Conservation (phyloP, 2,329 filamentous ascomycete genomes). For the Westerdykella ornata region DNA sequence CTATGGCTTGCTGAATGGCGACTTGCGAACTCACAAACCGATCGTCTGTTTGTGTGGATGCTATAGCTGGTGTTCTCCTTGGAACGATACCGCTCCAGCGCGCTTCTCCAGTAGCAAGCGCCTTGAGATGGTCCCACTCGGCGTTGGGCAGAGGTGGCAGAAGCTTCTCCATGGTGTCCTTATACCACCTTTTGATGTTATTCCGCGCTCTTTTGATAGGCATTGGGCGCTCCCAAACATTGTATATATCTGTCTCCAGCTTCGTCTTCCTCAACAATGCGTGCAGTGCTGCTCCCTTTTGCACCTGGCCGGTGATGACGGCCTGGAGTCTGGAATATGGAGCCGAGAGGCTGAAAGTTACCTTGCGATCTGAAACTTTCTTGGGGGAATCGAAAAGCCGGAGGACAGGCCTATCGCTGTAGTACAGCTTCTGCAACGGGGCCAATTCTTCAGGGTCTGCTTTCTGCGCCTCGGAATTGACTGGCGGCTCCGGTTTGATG, state of each 20-base stretch:
- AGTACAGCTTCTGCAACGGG: slow-evolving; percentile 34
- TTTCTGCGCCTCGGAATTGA: slow-evolving; percentile 2
- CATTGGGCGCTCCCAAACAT: slow-evolving; percentile 44
- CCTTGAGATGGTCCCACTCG: slow-evolving; percentile 41
- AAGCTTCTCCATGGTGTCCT: slow-evolving; percentile 37
- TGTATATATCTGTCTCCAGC: slow-evolving; percentile 38
- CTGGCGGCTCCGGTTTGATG: slow-evolving; percentile 18
- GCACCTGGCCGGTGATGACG: slow-evolving; percentile 21
- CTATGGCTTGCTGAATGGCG: slow-evolving; percentile 15
- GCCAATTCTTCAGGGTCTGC: slow-evolving; percentile 3
- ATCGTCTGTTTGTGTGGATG: background rate
- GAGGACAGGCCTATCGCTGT: slow-evolving; percentile 26
- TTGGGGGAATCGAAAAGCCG: slow-evolving; percentile 28
- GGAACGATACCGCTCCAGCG: slow-evolving; percentile 20
- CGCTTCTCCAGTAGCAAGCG: slow-evolving; percentile 33
- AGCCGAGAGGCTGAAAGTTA: slow-evolving; percentile 23
- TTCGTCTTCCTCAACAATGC: slow-evolving; percentile 18
- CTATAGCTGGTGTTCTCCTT: slow-evolving; percentile 14
- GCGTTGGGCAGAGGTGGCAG: slow-evolving; percentile 41
- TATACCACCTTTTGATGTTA: slow-evolving; percentile 41
- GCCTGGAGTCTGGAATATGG: slow-evolving; percentile 28
- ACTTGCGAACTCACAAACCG: slow-evolving; percentile 5
- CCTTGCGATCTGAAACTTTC: slow-evolving; percentile 7
- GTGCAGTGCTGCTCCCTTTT: slow-evolving; percentile 13
- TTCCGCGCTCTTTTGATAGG: slow-evolving; percentile 41